Evolutionary conservation across 2,329 filamentous ascomycete species (phyloP), one percentile per base, ranked within the genome.

Genomic region (Blastomyces parvus): DNA sequence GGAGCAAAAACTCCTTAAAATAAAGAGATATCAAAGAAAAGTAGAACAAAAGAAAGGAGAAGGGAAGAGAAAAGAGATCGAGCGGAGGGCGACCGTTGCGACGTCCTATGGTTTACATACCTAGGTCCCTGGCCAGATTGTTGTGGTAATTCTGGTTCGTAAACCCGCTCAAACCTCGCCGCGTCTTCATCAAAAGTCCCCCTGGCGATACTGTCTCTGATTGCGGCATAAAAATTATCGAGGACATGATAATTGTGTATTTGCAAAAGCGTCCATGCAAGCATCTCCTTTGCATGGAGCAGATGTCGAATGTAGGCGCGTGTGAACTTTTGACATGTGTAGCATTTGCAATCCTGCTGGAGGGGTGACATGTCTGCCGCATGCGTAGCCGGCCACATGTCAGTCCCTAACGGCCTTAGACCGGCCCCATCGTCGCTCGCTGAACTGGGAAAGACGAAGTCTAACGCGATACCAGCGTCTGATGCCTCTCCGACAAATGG

Each of bases 211-310:
- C 85, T 86, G 1, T 76, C 72, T 25, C 93, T 85, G 7, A 96
- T 80, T 0, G 81, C 83, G 0, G 79, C 74, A 74, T 97, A 96
- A 78, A 97, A 96, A 0, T 77, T 70, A 56, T 84, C 82, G 61
- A 96, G 76, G 8, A 88, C 77, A 65, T 86, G 82, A 73, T 95
- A 87, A 73, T 99, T 99, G 77, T 99, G 94, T 3, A 96, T 83
- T 74, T 97, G 93, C 8, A 99, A 81, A 8, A 99, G 81, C 0
- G 88, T 89, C 94, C 94, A 99, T 30, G 88, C 93, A 4, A 97
- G 85, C 94, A 99, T 97, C 76, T 99, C 94, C 72, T 92, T 95
- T 0, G 94, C 91, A 57, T 85, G 82, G 6, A 99, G 84, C 0
- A 97, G 82, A 74, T 99, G 94, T 67, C 91, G 88, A 44, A 99